phyloP scores from a whole-genome alignment of 768 basidiomycete genomes.

The Amyloporia xantha region DNA sequence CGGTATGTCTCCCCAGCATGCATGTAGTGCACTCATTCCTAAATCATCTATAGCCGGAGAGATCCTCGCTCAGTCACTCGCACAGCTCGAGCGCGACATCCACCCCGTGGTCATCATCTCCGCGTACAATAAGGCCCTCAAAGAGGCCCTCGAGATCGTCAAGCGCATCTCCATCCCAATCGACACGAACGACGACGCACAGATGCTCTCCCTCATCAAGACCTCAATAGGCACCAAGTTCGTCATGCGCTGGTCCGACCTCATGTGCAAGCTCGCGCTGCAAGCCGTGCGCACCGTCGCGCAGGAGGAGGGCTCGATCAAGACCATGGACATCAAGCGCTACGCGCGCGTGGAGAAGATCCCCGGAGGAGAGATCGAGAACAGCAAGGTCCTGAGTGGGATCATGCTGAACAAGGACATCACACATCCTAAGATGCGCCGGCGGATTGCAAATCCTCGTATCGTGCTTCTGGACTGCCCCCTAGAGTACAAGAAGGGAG shows the following conservation, averaged over 20 bases:
- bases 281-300: slow-evolving; percentile 89
- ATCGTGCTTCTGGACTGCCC: slow-evolving; percentile 92
- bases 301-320: slow-evolving; percentile 64
- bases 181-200: slow-evolving; percentile 72
- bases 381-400: slow-evolving; percentile 78
- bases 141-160: slow-evolving; percentile 86
- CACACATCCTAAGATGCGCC: slow-evolving; percentile 93
- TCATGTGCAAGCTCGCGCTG: slow-evolving; percentile 94
- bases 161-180: slow-evolving; percentile 86
- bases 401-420: slow-evolving; percentile 99
- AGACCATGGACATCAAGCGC: slow-evolving; percentile 95
- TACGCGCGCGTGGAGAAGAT: slow-evolving; percentile 97
- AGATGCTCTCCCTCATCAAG: slow-evolving; percentile 97
- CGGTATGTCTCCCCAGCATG: slow-evolving; percentile 41
- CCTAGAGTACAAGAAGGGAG: slow-evolving; percentile 98
- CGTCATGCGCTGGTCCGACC: slow-evolving; percentile 90
- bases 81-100: slow-evolving; percentile 92
- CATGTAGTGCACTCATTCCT: neutral
- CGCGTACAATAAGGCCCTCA: slow-evolving; percentile 94
- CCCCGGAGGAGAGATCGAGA: slow-evolving; percentile 95
- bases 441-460: slow-evolving; percentile 83
- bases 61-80: slow-evolving; percentile 90
- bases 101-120: slow-evolving; percentile 99
- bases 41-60: slow-evolving; percentile 65
- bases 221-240: slow-evolving; percentile 99